These are phyloP conservation scores for Fusarium burgessii DNA, from an alignment of 2,329 filamentous ascomycete species.

Conservation along the genomic window DNA sequence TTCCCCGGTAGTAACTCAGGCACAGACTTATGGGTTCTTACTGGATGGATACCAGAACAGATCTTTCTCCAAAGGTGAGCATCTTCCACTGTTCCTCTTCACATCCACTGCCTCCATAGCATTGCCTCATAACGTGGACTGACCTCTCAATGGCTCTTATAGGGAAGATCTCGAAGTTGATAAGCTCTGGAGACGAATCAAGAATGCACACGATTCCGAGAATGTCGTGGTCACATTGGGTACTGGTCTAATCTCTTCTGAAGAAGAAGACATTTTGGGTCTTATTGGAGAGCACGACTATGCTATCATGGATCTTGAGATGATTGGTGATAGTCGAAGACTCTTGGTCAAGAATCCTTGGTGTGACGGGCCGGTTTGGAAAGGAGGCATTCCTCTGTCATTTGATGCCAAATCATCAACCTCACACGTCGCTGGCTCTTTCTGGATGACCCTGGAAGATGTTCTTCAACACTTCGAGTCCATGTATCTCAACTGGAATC, in stretches of 20 bases:
- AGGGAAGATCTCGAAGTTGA: constrained; percentile 83
- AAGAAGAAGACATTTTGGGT: constrained; percentile 83
- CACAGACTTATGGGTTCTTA: constrained; percentile 92
- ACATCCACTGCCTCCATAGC: neutral
- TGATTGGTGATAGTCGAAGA: constrained; percentile 68
- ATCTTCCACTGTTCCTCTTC: neutral
- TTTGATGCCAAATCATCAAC: neutral
- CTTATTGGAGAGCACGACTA: constrained; percentile 94
- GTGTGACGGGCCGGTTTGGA: constrained; percentile 84
- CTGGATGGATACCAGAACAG: constrained; percentile 97
- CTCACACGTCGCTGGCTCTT: constrained; percentile 71
- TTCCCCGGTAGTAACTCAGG: constrained; percentile 98
- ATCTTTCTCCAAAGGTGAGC: constrained; percentile 82
- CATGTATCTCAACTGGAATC: constrained; percentile 98
- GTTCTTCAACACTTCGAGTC: constrained; percentile 94
- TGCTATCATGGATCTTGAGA: constrained; percentile 84
- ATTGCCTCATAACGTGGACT: neutral
- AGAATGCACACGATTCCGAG: constrained; percentile 78
- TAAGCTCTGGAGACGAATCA: constrained; percentile 81
- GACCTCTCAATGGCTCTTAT: constrained; percentile 14
- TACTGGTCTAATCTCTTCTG: constrained; percentile 82
- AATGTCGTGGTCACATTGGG: constrained; percentile 91
- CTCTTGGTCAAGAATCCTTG: constrained; percentile 96
- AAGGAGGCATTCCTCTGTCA: constrained; percentile 51
- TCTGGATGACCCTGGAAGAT: constrained; percentile 93